These are phyloP conservation scores for Mortierella claussenii DNA, from an alignment of 192 early-diverging fungal species.

Conservation along the genomic window DNA sequence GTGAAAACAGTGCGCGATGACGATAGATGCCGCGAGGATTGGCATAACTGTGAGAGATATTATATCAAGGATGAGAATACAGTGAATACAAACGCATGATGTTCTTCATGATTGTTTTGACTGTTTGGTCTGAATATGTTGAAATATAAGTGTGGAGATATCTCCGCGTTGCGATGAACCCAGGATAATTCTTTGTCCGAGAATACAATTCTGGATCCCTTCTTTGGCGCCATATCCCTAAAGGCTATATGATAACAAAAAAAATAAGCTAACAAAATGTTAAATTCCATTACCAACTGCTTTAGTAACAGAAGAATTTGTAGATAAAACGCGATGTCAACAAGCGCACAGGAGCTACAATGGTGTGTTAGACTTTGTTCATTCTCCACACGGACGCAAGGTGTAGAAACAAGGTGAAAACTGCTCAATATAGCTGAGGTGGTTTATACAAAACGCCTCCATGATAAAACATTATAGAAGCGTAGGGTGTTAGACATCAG, in stretches of 20 bases:
- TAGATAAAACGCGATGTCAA: conserved; percentile 14
- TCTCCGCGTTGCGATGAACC: background rate
- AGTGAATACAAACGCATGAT: too few species aligned
- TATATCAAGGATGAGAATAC: background rate
- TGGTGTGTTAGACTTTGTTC: conserved; percentile 3
- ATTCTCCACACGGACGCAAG: background rate
- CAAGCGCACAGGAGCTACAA: conserved; percentile 16
- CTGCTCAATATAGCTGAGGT: conserved; percentile 17
- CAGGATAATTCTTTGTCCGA: background rate
- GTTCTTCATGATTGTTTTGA: conserved; percentile 8
- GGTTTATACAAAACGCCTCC: conserved; percentile 21
- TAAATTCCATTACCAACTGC: conserved; percentile 4
- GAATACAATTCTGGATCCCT: conserved; percentile 1
- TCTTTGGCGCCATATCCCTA: conserved; percentile 4
- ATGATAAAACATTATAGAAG: conserved; percentile 9
- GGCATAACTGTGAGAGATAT: too few species aligned
- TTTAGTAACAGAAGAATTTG: conserved; percentile 3
- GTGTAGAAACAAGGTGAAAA: conserved; percentile 5
- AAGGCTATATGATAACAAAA: conserved; percentile 2
- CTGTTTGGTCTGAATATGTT: conserved; percentile 11
- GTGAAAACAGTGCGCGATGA: too few species aligned
- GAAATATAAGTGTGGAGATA: conserved; percentile 8
- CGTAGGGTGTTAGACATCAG: conserved; percentile 13
- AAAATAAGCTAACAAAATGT: background rate
- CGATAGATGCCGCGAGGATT: too few species aligned